Percentiles rank a stretch among this genome's conserved stretches.
Conservation (phyloP, 805 yeast genomes). For the Candida coleopterorum region DNA sequence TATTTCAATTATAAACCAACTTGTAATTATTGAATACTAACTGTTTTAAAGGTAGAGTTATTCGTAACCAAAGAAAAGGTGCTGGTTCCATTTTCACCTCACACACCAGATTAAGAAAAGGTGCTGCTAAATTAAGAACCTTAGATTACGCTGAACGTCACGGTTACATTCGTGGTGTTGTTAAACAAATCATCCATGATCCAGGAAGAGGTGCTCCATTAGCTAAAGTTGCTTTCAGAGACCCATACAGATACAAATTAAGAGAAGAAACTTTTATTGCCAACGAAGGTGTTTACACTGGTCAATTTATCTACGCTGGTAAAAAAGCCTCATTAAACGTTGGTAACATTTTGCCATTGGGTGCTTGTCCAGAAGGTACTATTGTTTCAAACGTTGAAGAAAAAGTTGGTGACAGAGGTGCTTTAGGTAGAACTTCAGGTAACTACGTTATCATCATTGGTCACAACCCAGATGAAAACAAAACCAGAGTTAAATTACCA, state of each 20-base stretch:
- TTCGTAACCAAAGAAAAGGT: constrained; percentile 99
- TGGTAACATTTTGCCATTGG: constrained; percentile 96
- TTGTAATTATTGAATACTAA: no score
- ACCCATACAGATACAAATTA: constrained; percentile 97
- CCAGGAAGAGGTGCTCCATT: constrained; percentile 99
- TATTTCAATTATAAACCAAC: no score
- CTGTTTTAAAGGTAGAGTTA: constrained; percentile 81
- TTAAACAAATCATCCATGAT: constrained; percentile 97
- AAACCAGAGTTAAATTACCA: constrained; percentile 98
- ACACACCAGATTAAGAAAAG: constrained; percentile 99
- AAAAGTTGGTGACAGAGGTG: constrained; percentile 99
- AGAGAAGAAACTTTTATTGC: constrained; percentile 99
- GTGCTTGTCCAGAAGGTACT: constrained; percentile 99
- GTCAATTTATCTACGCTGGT: constrained; percentile 99
- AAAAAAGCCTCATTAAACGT: constrained; percentile 94
- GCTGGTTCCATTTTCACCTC: constrained; percentile 99
- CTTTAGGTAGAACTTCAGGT: constrained; percentile 99
- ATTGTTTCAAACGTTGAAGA: constrained; percentile 97
- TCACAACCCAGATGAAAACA: constrained; percentile 98
- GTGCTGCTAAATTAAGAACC: constrained; percentile 99
- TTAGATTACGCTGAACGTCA: constrained; percentile 99
- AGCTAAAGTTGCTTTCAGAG: constrained; percentile 98
- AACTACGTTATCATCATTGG: constrained; percentile 98
- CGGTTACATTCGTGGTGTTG: constrained; percentile 99
- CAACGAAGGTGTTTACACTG: constrained; percentile 99